These are phyloP conservation scores for Suhomyces sp. DNA, from an alignment of 805 yeast species.

Conservation along the genomic window DNA sequence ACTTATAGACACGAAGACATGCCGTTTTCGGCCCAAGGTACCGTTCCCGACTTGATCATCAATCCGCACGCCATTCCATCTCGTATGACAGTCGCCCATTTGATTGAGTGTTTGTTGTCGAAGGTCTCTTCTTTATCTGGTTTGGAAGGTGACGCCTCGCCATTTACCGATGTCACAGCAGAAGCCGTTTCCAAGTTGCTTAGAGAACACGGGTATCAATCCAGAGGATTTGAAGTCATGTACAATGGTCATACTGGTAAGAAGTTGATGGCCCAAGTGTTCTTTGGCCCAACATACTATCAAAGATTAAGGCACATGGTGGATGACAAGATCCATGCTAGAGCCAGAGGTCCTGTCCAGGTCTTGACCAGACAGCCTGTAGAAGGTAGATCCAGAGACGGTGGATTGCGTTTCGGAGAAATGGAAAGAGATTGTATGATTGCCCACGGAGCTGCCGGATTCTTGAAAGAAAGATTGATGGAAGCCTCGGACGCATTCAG, in stretches of 20 bases:
- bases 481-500: constrained; percentile 99
- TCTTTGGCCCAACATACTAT: constrained; percentile 99
- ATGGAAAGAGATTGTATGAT: constrained; percentile 99
- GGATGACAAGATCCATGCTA: constrained; percentile 97
- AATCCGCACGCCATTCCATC: constrained; percentile 99
- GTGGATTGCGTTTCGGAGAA: constrained; percentile 98
- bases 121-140: constrained; percentile 95
- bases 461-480: constrained; percentile 96
- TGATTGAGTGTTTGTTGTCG: constrained; percentile 94
- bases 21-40: constrained; percentile 95
- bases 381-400: constrained; percentile 98
- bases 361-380: constrained; percentile 97
- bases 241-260: constrained; percentile 99
- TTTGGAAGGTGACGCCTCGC: constrained; percentile 98
- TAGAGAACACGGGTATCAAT: constrained; percentile 94
- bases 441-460: constrained; percentile 99
- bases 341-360: constrained; percentile 99
- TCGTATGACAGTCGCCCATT: constrained; percentile 99
- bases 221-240: constrained; percentile 98
- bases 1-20: constrained; percentile 97
- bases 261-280: constrained; percentile 95
- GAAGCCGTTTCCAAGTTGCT: constrained; percentile 91
- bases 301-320: constrained; percentile 99
- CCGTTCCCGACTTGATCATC: constrained; percentile 95
- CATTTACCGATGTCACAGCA: constrained; percentile 97